Conservation (phyloP, 2,329 filamentous ascomycete species). For the Aureobasidium sp. region DNA sequence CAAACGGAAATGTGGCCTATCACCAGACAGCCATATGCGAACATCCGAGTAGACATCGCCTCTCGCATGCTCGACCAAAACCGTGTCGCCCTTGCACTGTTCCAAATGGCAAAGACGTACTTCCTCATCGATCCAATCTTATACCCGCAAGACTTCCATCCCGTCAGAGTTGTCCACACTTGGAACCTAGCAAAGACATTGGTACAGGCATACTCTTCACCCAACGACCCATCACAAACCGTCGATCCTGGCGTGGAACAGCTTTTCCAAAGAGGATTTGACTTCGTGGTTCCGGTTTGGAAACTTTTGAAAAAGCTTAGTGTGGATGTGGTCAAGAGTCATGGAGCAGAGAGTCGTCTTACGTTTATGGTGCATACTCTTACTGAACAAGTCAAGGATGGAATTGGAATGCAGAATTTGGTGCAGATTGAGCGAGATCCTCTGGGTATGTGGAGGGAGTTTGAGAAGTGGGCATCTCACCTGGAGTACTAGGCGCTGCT, state of each 20-base stretch:
- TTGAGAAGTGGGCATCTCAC: background rate
- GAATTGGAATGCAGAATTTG: conserved; percentile 1
- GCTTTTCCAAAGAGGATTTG: conserved; percentile 9
- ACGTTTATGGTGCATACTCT: background rate
- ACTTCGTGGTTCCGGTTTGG: conserved; percentile 17
- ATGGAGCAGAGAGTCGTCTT: conserved; percentile 6
- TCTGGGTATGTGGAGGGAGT: background rate
- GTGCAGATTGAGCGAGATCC: background rate
- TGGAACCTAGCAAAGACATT: conserved; percentile 33
- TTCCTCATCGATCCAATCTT: conserved; percentile 46
- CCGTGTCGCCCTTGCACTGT: conserved; percentile 30
- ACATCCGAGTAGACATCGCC: conserved; percentile 48
- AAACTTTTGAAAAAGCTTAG: conserved; percentile 13
- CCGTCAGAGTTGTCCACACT: conserved; percentile 47
- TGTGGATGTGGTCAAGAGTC: conserved; percentile 15
- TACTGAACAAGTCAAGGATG: background rate
- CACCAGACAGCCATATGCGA: conserved; percentile 48
- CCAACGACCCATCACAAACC: background rate
- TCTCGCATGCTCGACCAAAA: conserved; percentile 39
- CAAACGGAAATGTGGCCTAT: conserved; percentile 39
- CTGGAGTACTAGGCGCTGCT: background rate
- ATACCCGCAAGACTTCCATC: conserved; percentile 44
- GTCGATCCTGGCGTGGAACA: conserved; percentile 1
- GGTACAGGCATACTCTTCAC: conserved; percentile 23
- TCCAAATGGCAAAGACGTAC: conserved; percentile 46